Evolutionary conservation across 768 basidiomycete species (phyloP).

Genomic region (Pisolithus tinctorius): DNA sequence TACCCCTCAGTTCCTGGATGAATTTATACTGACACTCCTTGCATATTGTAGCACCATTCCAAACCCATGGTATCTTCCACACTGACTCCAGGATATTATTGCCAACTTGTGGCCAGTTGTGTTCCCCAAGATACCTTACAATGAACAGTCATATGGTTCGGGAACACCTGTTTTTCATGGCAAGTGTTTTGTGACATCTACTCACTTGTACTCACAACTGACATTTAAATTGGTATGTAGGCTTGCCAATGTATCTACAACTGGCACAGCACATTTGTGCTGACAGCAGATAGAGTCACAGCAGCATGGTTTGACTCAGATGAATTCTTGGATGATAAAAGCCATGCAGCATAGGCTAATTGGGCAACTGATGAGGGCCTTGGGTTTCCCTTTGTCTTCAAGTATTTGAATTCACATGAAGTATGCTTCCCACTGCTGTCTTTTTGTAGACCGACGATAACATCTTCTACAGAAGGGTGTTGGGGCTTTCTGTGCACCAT

Average conservation of each 20-base stretch:
- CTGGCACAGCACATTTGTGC: neutral
- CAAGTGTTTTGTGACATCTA: too few species aligned
- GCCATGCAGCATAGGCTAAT: neutral
- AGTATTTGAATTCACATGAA: neutral
- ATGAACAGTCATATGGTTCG: neutral
- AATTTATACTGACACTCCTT: neutral
- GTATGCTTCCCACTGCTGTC: too few species aligned
- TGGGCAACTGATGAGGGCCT: neutral
- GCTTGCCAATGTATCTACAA: neutral
- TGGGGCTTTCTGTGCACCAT: neutral
- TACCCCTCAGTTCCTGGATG: too few species aligned
- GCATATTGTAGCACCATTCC: neutral
- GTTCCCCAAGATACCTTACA: neutral
- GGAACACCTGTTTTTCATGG: too few species aligned
- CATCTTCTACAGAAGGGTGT: neutral
- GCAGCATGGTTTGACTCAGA: neutral
- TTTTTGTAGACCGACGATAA: neutral
- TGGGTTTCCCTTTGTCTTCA: neutral
- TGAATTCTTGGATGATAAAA: neutral
- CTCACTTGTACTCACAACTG: too few species aligned
- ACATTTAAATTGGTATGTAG: neutral
- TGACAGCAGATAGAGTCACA: neutral
- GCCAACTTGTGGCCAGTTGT: neutral
- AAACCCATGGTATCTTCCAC: neutral
- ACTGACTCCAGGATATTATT: neutral